These are phyloP conservation scores for Phytophthora hybrid DNA, from an alignment of 352 stramenopile species.

Conservation along the genomic window DNA sequence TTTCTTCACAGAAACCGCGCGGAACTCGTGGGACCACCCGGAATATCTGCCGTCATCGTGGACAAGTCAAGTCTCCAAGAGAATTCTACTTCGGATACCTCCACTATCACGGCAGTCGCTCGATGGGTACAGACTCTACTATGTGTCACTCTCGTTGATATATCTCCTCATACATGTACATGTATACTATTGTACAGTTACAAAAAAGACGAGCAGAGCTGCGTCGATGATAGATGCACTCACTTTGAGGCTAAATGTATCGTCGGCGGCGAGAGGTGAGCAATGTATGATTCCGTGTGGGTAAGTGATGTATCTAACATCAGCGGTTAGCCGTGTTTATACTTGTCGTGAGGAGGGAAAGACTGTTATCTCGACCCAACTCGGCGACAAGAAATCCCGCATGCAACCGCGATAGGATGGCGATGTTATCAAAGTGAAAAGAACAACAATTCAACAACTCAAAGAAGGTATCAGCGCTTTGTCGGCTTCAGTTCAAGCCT, in stretches of 20 bases:
- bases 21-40: conserved; percentile 51
- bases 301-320: not conserved
- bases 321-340: conserved; percentile 34
- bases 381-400: conserved; percentile 6
- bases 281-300: not conserved
- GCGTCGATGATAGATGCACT: not conserved
- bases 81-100: conserved; percentile 57
- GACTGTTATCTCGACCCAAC: conserved; percentile 17
- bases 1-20: conserved; percentile 18
- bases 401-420: not conserved
- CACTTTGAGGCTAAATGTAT: conserved; percentile 63
- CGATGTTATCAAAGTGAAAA: not conserved
- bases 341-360: conserved; percentile 24
- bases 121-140: conserved; percentile 19
- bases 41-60: conserved; percentile 75
- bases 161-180: not conserved
- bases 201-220: not conserved
- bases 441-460: not conserved
- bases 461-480: not conserved
- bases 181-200: not conserved
- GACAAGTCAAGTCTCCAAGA: conserved; percentile 69
- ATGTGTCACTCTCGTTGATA: not conserved
- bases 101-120: not conserved
- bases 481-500: conserved; percentile 10
- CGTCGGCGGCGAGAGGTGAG: conserved; percentile 55